Evolutionary conservation across 1,284 basidiomycete genomes (phyloP), one percentile per base, ranked within the genome.

Genomic region (Microbotryum lychnidis-dioicae): DNA sequence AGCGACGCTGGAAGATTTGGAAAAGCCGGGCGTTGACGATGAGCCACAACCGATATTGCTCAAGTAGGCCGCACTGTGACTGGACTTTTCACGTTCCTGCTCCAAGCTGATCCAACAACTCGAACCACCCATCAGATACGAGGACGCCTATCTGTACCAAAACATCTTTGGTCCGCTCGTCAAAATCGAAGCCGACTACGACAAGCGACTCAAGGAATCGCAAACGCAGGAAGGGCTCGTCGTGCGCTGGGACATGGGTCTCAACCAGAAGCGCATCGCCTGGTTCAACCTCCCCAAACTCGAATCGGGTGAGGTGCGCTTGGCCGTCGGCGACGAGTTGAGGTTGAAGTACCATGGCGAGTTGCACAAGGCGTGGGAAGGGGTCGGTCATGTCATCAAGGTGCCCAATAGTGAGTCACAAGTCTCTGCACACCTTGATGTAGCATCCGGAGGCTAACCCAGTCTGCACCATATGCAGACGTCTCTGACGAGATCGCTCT

Each of bases 121-220:
- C 5, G 62, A 31, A 53, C n/a, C 12, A 18, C 37, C 14, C 16
- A 46, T 27, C 60, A 80, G 79, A 42, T 98, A 98, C 76, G 94
- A 98, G 75, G 96, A 98, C 74, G 94, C 96, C 46, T 97, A 97
- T 74, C 94, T 98, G 75, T 98, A 99, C 75, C 94, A 97, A 77
- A 97, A 97, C 74, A 97, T 98, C 62, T 94, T 97, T 73, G 94
- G 94, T 1, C 94, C 94, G 9, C 82, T 99, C 48, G 94, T 99
- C 75, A 98, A 98, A 79, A 97, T 98, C 71, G 96, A 99, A 75
- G 96, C 96, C 7, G 96, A 98, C 78, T 99, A 97, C 73, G 96
- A 99, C 76, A 94, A 96, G 77, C 84, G 87, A 64, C 81, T 98
- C 72, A 98, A 98, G 77, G 96, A 99, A 76, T 90, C 90, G 62